Base-by-base conservation (phyloP, 352 stramenopile species). In the Phytophthora cactorum region DNA sequence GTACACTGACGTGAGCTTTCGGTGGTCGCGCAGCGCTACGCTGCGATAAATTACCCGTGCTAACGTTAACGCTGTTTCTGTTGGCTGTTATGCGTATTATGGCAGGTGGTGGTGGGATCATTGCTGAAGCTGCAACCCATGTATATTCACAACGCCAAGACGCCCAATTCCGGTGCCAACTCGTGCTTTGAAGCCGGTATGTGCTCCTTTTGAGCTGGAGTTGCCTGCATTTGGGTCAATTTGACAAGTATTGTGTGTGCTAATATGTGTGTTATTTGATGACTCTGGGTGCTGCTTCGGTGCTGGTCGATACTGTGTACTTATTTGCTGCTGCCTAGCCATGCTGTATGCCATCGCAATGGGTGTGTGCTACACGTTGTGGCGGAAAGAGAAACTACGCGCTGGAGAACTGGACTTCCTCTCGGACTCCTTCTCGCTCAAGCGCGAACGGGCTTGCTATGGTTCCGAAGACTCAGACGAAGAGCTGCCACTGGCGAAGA, bases 171-270 rank as follows among this genome's bases (percentile, higher is more conserved):
- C 29, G 89, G 83, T 5, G 78, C 87, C 14, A 92, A 86, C 34
- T 78, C 83, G 38, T 91, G 82, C 53, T 95, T 95, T 66, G 77
- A 91, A 81, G 85, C 87, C 10, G 85, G 86, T 95, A 44, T 47
- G 85, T 78, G 14, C 14, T 9, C 9, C 15, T 3, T 47, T 25
- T 47, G 14, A 0, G 22, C 22, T 22, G 22, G 22, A 22, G 22
- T 22, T 22, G 22, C 22, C 14, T 62, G 22, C 3, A n/a, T 50
- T 44, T 47, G 15, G n/a, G 31, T 17, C 2, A 31, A 17, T 46
- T 32, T 1, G 22, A 22, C 22, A 34, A 46, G 22, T 7, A 5
- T 41, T 25, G n/a, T n/a, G 14, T 49, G 10, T 47, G 15, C 49
- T 70, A 36, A 58, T 59, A 22, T 38, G 11, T 49, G 34, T 41